Base-by-base conservation (phyloP, 345 rosid genomes). In the Populus davidiana region DNA sequence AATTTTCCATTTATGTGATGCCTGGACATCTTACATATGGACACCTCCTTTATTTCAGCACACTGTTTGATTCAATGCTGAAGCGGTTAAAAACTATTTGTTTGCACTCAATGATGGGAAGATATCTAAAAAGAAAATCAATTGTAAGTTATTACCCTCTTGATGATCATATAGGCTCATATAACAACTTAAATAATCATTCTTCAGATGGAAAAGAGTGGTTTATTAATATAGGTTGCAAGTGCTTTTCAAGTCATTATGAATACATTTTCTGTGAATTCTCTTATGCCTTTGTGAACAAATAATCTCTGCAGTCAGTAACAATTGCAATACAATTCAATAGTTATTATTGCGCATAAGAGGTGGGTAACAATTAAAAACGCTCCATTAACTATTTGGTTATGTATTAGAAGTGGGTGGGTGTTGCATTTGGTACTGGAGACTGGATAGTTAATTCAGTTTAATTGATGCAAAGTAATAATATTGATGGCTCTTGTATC, bases 31-130 rank as follows among this genome's bases (percentile, higher is more conserved):
- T 66, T 70, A 72, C 67, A 47, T 6, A 35, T 67, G 63, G 41
- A 56, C 41, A 20, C 78, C 75, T 75, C 56, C 63, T 72, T 72
- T 79, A 18, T 76, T 80, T 85, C 85, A 92, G 96, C 91, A 93
- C 78, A 85, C 91, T 78, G 96, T 97, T 66, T 88, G 96, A 69
- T 93, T 92, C 82, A 90, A 86, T 78, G 97, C 94, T 0, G 99
- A 93, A 72, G 82, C 97, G 78, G 90, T 93, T 25, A 96, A 87
- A 77, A 88, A 83, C 61, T 89, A 86, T 80, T 80, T 96, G 74
- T 92, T 88, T 71, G 64, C 89, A 2, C 90, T 91, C 78, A 92
- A 92, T 44, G 80, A 87, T 69, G 94, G 92, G 78, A 92, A 87
- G 86, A 86, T 91, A 75, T 86, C 97, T 2, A 91, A 96, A 84